Conservation (phyloP, 176 grass and related monocot species). For the Cenchrus americanus region DNA sequence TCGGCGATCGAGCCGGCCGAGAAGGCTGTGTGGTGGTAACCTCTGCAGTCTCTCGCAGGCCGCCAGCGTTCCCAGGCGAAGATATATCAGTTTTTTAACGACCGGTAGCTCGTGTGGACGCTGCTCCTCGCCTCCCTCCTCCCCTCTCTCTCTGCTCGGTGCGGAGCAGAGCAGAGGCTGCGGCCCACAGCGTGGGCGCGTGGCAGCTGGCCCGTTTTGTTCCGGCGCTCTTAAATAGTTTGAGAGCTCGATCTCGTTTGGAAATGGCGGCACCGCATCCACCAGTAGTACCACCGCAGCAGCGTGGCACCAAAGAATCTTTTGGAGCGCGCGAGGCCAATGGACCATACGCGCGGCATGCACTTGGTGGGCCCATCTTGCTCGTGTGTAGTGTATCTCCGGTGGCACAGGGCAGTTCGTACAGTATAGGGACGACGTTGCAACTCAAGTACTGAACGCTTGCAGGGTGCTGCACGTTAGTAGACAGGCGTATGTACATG, state of each 20-base stretch:
- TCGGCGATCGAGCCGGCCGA: not conserved
- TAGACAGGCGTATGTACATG: not conserved
- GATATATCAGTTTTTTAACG: constrained; percentile 10
- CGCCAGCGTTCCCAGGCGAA: not conserved
- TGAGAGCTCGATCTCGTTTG: not conserved
- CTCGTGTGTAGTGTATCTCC: not conserved
- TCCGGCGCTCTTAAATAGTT: constrained; percentile 19
- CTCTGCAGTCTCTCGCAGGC: not conserved
- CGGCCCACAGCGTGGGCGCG: not conserved
- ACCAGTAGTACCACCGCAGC: not conserved
- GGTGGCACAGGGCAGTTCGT: not conserved
- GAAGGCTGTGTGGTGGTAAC: not conserved
- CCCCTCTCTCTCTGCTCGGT: not conserved
- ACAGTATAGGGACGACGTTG: not conserved
- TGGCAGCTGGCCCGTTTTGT: constrained; percentile 23
- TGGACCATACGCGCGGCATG: not conserved
- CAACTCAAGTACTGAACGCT: not conserved
- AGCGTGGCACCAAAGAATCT: not conserved
- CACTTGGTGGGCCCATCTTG: not conserved
- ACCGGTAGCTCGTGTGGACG: not conserved
- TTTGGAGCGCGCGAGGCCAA: not conserved
- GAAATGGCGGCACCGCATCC: constrained; percentile 16
- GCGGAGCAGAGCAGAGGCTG: not conserved
- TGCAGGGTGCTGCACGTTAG: not conserved
- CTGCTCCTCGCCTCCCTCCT: not conserved